A percentile compares a stretch with the other conserved stretches of the same genome.
Evolutionary conservation across 2,329 filamentous ascomycete species (phyloP).

Genomic region (Penicillium palitans): DNA sequence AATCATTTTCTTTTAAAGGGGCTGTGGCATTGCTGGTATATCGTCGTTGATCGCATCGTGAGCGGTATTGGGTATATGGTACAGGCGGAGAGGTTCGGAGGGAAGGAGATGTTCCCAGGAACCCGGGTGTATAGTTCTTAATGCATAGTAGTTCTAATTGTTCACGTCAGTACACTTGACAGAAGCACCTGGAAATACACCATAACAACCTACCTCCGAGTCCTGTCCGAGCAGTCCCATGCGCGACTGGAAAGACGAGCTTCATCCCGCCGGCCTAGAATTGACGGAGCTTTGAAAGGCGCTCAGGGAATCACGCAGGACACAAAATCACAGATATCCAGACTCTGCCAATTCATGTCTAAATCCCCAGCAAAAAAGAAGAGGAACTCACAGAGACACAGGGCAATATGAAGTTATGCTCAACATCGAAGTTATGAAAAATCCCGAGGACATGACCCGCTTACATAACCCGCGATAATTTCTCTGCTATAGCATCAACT

Average conservation of each 20-base stretch:
- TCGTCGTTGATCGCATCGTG: slow-evolving; percentile 18
- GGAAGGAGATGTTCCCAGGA: slow-evolving; percentile 1
- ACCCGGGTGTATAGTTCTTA: background rate
- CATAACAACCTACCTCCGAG: slow-evolving; percentile 22
- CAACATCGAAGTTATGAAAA: background rate
- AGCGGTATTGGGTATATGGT: slow-evolving; percentile 10
- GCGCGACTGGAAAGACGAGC: slow-evolving; percentile 28
- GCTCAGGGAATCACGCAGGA: slow-evolving; percentile 14
- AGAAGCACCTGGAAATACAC: background rate
- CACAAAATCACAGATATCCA: slow-evolving; percentile 6
- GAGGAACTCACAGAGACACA: slow-evolving; percentile 1
- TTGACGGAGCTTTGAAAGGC: slow-evolving; percentile 9
- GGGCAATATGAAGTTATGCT: slow-evolving; percentile 3
- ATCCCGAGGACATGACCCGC: slow-evolving; percentile 21
- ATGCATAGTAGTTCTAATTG: background rate
- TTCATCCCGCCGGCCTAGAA: slow-evolving; percentile 32
- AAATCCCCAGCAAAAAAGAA: background rate
- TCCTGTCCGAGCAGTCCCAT: slow-evolving; percentile 15
- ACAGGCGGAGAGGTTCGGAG: background rate
- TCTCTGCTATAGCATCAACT: slow-evolving; percentile 32
- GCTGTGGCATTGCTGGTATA: slow-evolving; percentile 20
- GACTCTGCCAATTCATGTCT: slow-evolving; percentile 24
- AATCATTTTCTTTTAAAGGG: background rate
- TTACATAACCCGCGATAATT: slow-evolving; percentile 39
- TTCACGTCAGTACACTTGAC: slow-evolving; percentile 6